Evolutionary conservation across 192 early-diverging fungal genomes (phyloP), one percentile per base, ranked within the genome.

Genomic region (Backusella luteola): DNA sequence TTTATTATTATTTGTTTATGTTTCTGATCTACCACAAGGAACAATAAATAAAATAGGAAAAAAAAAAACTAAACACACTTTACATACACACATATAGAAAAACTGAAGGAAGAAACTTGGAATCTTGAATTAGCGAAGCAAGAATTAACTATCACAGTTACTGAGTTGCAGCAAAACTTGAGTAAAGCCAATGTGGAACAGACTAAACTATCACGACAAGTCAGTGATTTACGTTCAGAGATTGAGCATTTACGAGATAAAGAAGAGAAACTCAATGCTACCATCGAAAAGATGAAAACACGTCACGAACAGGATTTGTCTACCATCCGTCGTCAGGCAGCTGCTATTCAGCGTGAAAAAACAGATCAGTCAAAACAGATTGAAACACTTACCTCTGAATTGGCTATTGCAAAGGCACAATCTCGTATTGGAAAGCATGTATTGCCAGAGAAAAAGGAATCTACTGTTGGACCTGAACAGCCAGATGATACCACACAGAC

Each of bases 281-380:
- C 82, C n/a, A 71, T 92, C 1, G 81, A 83, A 44, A 79, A 83
- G 21, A 75, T 84, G 12, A 92, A 91, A 44, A 71, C 77, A 36
- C 85, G 89, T 21, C 89, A 88, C 42, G 92, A 93, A 69, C 88
- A 93, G 66, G 91, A 93, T 15, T 86, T 91, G 72, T 34, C 79
- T 1, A 73, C 79, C 23, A 77, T 89, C 80, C 89, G 91, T 12
- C 90, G 87, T 35, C 87, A 84, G 46, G 66, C 78, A 26, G 83
- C 84, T 34, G 76, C 80, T 6, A 68, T 93, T 15, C 89, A 92
- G 73, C 86, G 89, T 69, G 92, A 94, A 34, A 91, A 90, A 67
- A 67, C 78, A 7, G 81, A 87, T 19, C 75, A 93, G 7, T 8
- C 76, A 2, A 87, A 87, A 53, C 84, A 87, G 42, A 85, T 88